Base-by-base conservation (phyloP, 495 filamentous ascomycete genomes). In the Talaromyces wortmannii region DNA sequence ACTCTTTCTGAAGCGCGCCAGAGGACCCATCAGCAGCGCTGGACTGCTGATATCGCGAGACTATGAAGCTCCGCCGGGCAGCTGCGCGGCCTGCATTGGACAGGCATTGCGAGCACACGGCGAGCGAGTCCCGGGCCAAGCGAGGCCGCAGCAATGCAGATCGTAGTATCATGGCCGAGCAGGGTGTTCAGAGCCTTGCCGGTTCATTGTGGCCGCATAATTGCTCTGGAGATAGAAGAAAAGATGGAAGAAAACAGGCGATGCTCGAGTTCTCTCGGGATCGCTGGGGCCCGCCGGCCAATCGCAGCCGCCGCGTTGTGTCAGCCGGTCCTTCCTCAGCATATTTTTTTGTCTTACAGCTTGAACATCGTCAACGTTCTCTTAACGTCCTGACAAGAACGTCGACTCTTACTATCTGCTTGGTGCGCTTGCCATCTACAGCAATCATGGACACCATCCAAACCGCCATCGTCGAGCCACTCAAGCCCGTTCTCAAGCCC, bases 401-500 rank as follows among this genome's bases (percentile, higher is more conserved):
- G 17, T 18, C 48, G 6, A 3, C n/a, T 32, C n/a, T 17, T 12
- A 23, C 31, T 16, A 8, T 31, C 23, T 15, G 1, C 12, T 6
- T 23, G 23, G 23, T 23, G 23, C 23, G 23, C 23, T 23, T 23
- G 23, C 23, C 1, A 23, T 23, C 23, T 23, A 23, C 23, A 23
- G 23, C 23, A 23, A 61, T 3, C 57, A 77, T 78, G 73, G 73
- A 78, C 50, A 58, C 59, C 17, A 54, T 77, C 43, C 72, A 76
- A 55, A 69, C 65, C 47, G 69, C 78, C 45, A 66, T 91, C 47
- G 75, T 86, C 63, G 73, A 81, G 44, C 79, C 81, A 50, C 74
- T 96, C 62, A 83, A 84, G 61, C 75, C 77, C 2, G 61, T 75
- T 52, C 77, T 95, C 59, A 86, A 86, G 64, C 91, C 90, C 48